phyloP scores from a whole-genome alignment of 1,139 yeast genomes.

The Zygoascus meyerae region DNA sequence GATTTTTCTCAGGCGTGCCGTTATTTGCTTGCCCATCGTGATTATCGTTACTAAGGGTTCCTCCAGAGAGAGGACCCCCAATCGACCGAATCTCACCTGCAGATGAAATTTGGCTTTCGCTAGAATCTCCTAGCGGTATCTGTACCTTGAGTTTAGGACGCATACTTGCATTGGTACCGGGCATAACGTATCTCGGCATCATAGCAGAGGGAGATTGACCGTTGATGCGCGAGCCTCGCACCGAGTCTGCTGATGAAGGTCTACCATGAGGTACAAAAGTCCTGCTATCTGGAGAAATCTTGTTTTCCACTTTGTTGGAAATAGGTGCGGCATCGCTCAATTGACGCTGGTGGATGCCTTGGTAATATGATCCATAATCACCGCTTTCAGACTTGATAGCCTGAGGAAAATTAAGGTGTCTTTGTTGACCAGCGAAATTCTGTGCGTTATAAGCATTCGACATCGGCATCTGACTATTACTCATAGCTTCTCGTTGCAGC shows the following conservation, averaged over 20 bases:
- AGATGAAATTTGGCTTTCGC: slow-evolving; percentile 20
- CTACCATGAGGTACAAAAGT: slow-evolving; percentile 3
- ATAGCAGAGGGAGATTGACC: slow-evolving; percentile 1
- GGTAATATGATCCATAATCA: slow-evolving; percentile 1
- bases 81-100: slow-evolving; percentile 7
- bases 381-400: slow-evolving; percentile 1
- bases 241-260: slow-evolving; percentile 9
- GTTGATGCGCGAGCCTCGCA: not conserved
- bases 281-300: slow-evolving; percentile 1
- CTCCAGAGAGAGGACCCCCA: not conserved
- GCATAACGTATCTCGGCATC: not conserved
- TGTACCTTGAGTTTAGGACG: slow-evolving; percentile 39
- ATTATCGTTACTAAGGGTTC: not conserved
- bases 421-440: slow-evolving; percentile 10
- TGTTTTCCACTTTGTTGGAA: too few species aligned
- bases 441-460: not conserved
- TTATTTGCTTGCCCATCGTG: too few species aligned
- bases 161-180: slow-evolving; percentile 13
- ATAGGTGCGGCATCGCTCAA: too few species aligned
- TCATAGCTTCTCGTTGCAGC: slow-evolving; percentile 1
- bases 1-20: not conserved
- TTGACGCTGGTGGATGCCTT: too few species aligned
- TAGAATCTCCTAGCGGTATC: slow-evolving; percentile 32
- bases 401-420: slow-evolving; percentile 11
- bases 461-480: slow-evolving; percentile 10